phyloP scores from a whole-genome alignment of 2,329 filamentous ascomycete genomes.

The Paecilomyces sp. region DNA sequence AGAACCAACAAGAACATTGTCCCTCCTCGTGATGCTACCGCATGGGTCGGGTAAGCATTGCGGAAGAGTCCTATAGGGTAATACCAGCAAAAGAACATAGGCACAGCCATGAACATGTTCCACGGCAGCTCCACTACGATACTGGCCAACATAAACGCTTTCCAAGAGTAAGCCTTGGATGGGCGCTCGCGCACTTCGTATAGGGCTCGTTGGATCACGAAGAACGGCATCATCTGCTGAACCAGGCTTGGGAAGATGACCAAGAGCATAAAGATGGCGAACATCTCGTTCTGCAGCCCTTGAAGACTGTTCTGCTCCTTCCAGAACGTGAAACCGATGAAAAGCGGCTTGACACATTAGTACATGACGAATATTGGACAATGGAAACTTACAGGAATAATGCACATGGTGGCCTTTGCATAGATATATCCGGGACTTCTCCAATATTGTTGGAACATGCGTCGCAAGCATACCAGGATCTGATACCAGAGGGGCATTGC shows the following conservation, averaged over 20 bases:
- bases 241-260: conserved; percentile 64
- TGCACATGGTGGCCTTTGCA: conserved; percentile 65
- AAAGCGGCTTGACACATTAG: conserved; percentile 51
- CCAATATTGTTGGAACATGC: conserved; percentile 90
- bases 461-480: conserved; percentile 58
- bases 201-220: conserved; percentile 51
- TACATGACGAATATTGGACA: not conserved
- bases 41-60: conserved; percentile 32
- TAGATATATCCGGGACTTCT: conserved; percentile 85
- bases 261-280: conserved; percentile 77
- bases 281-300: conserved; percentile 86
- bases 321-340: conserved; percentile 80
- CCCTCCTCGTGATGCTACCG: conserved; percentile 48
- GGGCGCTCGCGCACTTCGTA: conserved; percentile 56
- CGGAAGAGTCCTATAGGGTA: conserved; percentile 51
- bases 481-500: conserved; percentile 68
- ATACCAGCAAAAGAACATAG: conserved; percentile 62
- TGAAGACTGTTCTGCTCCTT: conserved; percentile 66
- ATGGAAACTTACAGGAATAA: conserved; percentile 12
- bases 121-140: conserved; percentile 66
- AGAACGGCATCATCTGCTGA: conserved; percentile 52
- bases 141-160: conserved; percentile 63
- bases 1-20: conserved; percentile 60
- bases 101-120: conserved; percentile 53
- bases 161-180: conserved; percentile 68